phyloP scores from a whole-genome alignment of 306 rosid species.

The Chamaecrista fasciculata region DNA sequence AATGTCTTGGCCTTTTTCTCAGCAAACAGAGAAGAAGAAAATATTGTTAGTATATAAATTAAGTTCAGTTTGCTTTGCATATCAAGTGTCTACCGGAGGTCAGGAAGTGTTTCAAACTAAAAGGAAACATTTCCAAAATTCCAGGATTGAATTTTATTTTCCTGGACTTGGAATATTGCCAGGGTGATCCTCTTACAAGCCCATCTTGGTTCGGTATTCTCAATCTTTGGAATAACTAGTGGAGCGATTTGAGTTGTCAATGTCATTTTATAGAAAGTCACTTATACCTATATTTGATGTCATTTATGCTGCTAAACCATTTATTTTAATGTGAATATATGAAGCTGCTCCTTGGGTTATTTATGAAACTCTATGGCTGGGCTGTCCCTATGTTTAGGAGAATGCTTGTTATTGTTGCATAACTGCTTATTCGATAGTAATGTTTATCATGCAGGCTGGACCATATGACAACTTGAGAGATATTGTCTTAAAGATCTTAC shows the following conservation, averaged over 20 bases:
- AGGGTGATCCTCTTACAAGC: not conserved
- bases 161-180: slow-evolving; percentile 10
- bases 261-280: not conserved
- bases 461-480: slow-evolving; percentile 87
- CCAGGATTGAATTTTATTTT: slow-evolving; percentile 9
- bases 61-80: slow-evolving; percentile 8
- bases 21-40: not conserved
- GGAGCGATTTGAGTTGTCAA: not conserved
- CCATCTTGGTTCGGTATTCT: slow-evolving; percentile 7
- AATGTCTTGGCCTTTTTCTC: not conserved
- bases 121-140: not conserved
- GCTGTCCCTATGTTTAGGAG: not conserved
- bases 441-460: slow-evolving; percentile 58
- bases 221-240: not conserved
- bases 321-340: not conserved
- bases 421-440: slow-evolving; percentile 12
- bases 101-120: not conserved
- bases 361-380: not conserved
- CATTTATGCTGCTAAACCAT: not conserved
- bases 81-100: not conserved
- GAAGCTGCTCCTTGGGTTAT: slow-evolving; percentile 5
- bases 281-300: not conserved
- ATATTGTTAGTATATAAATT: not conserved
- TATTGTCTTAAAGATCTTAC: slow-evolving; percentile 73
- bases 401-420: not conserved